These are phyloP conservation scores for Linnemannia hyalina DNA, from an alignment of 192 early-diverging fungal genomes.

Conservation along the genomic window DNA sequence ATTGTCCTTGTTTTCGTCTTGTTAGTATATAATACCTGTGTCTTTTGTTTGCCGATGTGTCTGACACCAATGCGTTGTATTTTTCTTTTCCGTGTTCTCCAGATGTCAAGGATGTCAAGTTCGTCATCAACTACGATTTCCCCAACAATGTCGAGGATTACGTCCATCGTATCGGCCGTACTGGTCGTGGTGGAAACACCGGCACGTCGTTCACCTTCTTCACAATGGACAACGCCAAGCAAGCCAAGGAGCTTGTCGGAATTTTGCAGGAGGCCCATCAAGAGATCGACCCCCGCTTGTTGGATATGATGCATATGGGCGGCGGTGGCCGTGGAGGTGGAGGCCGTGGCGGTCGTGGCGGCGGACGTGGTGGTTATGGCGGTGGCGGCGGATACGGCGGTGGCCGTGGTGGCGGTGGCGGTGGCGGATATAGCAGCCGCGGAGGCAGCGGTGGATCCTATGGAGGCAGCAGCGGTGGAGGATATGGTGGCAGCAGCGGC, in stretches of 20 bases:
- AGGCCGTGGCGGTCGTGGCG: slow-evolving; percentile 49
- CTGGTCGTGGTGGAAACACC: slow-evolving; percentile 91
- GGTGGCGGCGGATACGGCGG: slow-evolving; percentile 61
- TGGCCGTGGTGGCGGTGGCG: slow-evolving; percentile 65
- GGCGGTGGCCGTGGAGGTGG: slow-evolving; percentile 50
- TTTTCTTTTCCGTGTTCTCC: slow-evolving; percentile 17
- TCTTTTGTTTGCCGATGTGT: neutral
- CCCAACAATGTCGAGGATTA: slow-evolving; percentile 93
- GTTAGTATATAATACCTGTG: neutral
- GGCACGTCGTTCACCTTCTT: slow-evolving; percentile 97
- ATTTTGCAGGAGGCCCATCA: slow-evolving; percentile 94
- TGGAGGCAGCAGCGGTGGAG: slow-evolving; percentile 22
- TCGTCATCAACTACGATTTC: slow-evolving; percentile 97
- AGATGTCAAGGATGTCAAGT: slow-evolving; percentile 96
- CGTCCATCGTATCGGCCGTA: slow-evolving; percentile 96
- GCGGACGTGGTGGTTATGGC: slow-evolving; percentile 41
- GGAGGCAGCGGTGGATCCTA: slow-evolving; percentile 14
- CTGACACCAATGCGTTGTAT: neutral
- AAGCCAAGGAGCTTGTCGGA: slow-evolving; percentile 85
- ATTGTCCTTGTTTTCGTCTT: neutral
- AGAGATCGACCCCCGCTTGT: slow-evolving; percentile 83
- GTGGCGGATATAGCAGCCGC: slow-evolving; percentile 54
- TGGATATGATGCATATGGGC: slow-evolving; percentile 72
- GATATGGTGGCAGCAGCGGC: slow-evolving; percentile 49
- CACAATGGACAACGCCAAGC: slow-evolving; percentile 87